A percentile compares a stretch with the other conserved stretches of the same genome.
Evolutionary conservation across 164 flowering plant species (phyloP).

Genomic region (Stephania cephalantha): DNA sequence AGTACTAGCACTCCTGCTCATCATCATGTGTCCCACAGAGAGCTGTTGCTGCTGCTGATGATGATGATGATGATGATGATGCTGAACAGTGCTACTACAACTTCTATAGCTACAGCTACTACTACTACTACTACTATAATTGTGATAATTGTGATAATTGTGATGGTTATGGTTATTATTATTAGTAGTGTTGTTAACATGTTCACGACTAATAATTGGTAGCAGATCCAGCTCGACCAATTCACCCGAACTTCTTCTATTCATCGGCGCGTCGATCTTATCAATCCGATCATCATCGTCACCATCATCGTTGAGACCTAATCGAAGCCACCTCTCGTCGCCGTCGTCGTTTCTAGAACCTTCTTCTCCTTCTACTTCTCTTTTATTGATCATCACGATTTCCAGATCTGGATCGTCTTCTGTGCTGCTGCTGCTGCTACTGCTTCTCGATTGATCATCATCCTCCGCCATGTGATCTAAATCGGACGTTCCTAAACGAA

Average conservation of each 20-base stretch:
- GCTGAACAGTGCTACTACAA: slow-evolving; percentile 3
- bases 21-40: too few species aligned
- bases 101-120: not conserved
- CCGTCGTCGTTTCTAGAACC: slow-evolving; percentile 12
- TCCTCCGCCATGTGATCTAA: slow-evolving; percentile 47
- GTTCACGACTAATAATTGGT: slow-evolving; percentile 9
- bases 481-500: slow-evolving; percentile 39
- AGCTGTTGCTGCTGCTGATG: not conserved
- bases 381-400: not conserved
- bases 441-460: slow-evolving; percentile 32
- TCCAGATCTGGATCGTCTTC: slow-evolving; percentile 22
- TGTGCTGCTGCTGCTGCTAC: slow-evolving; percentile 20
- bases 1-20: too few species aligned
- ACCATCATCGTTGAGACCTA: slow-evolving; percentile 35
- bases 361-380: slow-evolving; percentile 22
- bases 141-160: too few species aligned
- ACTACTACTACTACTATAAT: too few species aligned
- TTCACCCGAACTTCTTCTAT: slow-evolving; percentile 11
- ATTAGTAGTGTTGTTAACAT: not conserved
- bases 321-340: slow-evolving; percentile 54
- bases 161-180: too few species aligned
- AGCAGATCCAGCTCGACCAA: slow-evolving; percentile 54
- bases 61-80: slow-evolving; percentile 27
- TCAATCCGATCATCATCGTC: slow-evolving; percentile 3
- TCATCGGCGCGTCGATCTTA: not conserved